phyloP scores from a whole-genome alignment of 2,329 filamentous ascomycete species.

The Colletotrichum viniferum region DNA sequence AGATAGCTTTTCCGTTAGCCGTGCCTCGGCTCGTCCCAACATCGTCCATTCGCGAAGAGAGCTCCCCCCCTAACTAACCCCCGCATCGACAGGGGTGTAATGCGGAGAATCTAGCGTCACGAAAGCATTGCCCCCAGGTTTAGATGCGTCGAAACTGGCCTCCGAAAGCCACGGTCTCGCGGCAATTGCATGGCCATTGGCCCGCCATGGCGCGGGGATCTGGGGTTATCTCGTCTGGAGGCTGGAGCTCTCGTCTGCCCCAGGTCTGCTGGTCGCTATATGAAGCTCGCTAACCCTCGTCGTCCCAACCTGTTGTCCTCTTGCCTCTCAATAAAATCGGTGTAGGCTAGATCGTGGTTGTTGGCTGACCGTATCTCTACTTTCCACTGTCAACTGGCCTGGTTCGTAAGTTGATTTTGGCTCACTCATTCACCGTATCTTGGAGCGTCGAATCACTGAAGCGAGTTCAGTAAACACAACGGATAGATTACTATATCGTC shows the following conservation, averaged over 20 bases:
- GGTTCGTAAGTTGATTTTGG: neutral
- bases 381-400: neutral
- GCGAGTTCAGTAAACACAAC: neutral
- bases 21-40: neutral
- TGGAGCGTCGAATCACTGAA: neutral
- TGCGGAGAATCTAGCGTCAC: constrained; percentile 14
- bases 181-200: neutral
- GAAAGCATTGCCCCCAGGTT: neutral
- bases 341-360: neutral
- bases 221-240: neutral
- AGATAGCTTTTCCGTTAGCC: neutral
- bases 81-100: constrained; percentile 15
- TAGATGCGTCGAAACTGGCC: neutral
- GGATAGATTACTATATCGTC: neutral
- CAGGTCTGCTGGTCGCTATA: neutral
- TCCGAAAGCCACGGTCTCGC: neutral
- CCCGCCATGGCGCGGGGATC: neutral
- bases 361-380: neutral
- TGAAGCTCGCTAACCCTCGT: neutral
- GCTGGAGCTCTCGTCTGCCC: neutral
- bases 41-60: neutral
- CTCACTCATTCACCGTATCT: neutral
- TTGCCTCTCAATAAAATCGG: neutral
- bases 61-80: neutral
- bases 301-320: neutral